phyloP scores from a whole-genome alignment of 1,284 basidiomycete species.

The Rhizoctonia solani region DNA sequence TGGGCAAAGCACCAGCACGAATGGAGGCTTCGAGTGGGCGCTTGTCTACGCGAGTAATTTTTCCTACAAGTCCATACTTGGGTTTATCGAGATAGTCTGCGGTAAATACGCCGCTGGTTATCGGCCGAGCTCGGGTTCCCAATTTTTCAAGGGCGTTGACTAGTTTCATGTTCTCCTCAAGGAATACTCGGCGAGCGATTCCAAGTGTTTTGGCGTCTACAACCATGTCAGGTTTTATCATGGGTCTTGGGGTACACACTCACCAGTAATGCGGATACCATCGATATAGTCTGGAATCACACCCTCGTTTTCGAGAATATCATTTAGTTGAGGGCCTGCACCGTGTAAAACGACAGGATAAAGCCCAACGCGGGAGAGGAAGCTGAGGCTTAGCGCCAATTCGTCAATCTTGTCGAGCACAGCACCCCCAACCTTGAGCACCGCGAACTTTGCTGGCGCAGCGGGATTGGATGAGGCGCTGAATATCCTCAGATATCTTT shows the following conservation, averaged over 20 bases:
- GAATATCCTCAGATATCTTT: conserved; percentile 94
- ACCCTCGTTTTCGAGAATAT: conserved; percentile 86
- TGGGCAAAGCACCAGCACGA: conserved; percentile 89
- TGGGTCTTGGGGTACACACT: conserved; percentile 41
- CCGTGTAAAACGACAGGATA: conserved; percentile 95
- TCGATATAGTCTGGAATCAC: conserved; percentile 94
- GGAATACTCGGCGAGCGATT: conserved; percentile 92
- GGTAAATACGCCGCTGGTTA: conserved; percentile 93
- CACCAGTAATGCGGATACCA: conserved; percentile 91
- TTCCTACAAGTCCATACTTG: conserved; percentile 94
- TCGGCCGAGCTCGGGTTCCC: conserved; percentile 91
- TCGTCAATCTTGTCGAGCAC: conserved; percentile 90
- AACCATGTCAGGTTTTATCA: conserved; percentile 4
- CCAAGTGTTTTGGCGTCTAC: conserved; percentile 85
- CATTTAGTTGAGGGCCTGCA: conserved; percentile 92
- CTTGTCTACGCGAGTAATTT: conserved; percentile 91
- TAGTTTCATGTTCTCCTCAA: conserved; percentile 92
- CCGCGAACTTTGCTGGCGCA: conserved; percentile 87
- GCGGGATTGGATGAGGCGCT: conserved; percentile 83
- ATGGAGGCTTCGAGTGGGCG: conserved; percentile 93
- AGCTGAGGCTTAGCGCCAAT: conserved; percentile 88
- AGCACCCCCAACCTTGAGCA: conserved; percentile 93
- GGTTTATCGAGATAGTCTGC: conserved; percentile 92
- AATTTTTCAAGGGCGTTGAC: conserved; percentile 88
- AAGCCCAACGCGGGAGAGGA: conserved; percentile 90